These are phyloP conservation scores for Pestalotiopsis sp. DNA, from an alignment of 2,329 filamentous ascomycete genomes.

Conservation along the genomic window DNA sequence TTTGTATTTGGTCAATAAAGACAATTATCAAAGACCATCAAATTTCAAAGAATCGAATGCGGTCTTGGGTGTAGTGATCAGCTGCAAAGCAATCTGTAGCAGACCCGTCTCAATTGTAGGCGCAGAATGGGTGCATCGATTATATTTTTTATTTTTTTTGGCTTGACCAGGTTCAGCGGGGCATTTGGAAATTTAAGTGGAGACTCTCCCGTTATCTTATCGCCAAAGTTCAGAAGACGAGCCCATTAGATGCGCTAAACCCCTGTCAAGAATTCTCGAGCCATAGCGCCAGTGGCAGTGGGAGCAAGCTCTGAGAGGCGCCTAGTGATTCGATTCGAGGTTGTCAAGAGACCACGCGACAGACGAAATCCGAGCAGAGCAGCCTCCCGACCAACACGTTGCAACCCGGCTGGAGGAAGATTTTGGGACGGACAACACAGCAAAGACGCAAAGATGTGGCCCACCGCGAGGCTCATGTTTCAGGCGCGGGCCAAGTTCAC, in stretches of 20 bases:
- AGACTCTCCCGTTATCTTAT: background rate
- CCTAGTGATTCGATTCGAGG: background rate
- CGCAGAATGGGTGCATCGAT: conserved; percentile 17
- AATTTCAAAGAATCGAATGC: background rate
- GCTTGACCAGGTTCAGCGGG: conserved; percentile 15
- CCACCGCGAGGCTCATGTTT: conserved; percentile 48
- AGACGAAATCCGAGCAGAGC: background rate
- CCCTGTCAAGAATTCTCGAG: conserved; percentile 11
- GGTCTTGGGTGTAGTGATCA: background rate
- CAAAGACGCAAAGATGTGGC: conserved; percentile 56
- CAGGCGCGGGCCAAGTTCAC: conserved; percentile 54
- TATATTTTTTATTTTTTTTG: conserved; percentile 27
- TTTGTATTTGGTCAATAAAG: background rate
- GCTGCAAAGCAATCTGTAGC: background rate
- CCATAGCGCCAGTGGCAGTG: background rate
- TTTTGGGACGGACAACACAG: no score
- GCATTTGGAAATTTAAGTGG: conserved; percentile 9
- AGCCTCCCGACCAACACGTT: background rate
- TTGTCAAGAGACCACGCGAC: background rate
- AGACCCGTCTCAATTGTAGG: background rate
- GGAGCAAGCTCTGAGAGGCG: background rate
- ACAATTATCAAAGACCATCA: background rate
- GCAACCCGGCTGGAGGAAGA: background rate
- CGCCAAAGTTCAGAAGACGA: background rate
- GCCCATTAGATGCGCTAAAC: background rate